phyloP scores from a whole-genome alignment of 257 asterid species.

The Scutellaria baicalensis region DNA sequence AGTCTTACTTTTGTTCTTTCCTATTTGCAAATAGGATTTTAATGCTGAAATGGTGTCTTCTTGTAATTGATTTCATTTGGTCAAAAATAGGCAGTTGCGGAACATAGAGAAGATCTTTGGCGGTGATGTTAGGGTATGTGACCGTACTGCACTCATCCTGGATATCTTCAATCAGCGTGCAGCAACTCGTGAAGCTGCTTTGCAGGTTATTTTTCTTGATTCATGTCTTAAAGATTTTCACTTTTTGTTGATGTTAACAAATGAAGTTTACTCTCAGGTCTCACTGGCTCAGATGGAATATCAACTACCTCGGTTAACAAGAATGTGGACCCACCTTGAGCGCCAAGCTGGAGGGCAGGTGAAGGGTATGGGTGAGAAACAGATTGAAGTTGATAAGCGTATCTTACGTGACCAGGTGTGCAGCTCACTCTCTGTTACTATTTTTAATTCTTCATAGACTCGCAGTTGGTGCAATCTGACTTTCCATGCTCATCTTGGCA shows the following conservation, averaged over 20 bases:
- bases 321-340: conserved; percentile 98
- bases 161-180: conserved; percentile 96
- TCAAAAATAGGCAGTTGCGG: conserved; percentile 70
- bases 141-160: conserved; percentile 94
- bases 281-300: conserved; percentile 96
- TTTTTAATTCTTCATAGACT: not conserved
- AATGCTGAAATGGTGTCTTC: not conserved
- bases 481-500: not conserved
- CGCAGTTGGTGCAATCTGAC: not conserved
- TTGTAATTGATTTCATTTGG: conserved; percentile 8
- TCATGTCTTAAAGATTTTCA: not conserved
- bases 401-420: conserved; percentile 89
- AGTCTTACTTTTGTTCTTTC: not conserved
- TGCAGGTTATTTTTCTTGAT: conserved; percentile 45
- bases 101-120: conserved; percentile 89
- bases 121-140: conserved; percentile 88
- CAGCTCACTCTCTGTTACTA: conserved; percentile 8
- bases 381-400: conserved; percentile 97
- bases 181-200: conserved; percentile 94
- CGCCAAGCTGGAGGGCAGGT: conserved; percentile 99
- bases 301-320: conserved; percentile 86
- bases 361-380: conserved; percentile 99
- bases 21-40: not conserved
- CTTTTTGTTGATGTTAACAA: conserved; percentile 15
- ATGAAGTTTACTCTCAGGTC: conserved; percentile 39